phyloP scores from a whole-genome alignment of 352 stramenopile species.

The Lagenidium sp. region DNA sequence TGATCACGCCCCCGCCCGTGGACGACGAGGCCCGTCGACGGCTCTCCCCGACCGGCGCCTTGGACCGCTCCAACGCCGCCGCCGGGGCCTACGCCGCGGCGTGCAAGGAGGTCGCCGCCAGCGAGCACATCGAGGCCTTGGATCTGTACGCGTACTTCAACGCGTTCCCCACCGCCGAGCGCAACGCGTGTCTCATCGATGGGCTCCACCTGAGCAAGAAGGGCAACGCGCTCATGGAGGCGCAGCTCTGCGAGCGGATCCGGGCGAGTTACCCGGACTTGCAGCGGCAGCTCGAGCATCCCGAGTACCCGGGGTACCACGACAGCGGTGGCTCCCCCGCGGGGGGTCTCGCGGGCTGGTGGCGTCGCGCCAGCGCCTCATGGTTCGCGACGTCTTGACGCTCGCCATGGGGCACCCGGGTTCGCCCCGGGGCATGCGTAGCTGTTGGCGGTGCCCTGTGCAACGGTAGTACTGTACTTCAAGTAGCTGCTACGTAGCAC shows the following conservation, averaged over 20 bases:
- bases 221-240: conserved; percentile 35
- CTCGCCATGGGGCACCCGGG: no score
- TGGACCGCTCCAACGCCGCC: conserved; percentile 34
- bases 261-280: background rate
- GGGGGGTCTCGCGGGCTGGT: background rate
- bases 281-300: background rate
- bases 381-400: background rate
- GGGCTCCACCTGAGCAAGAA: conserved; percentile 42
- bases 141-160: conserved; percentile 46
- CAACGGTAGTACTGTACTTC: no score
- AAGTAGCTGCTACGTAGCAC: no score
- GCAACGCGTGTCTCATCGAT: conserved; percentile 28
- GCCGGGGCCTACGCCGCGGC: conserved; percentile 30
- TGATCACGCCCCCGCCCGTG: conserved; percentile 51
- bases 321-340: background rate
- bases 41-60: background rate
- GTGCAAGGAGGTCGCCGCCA: conserved; percentile 25
- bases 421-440: no score
- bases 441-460: no score
- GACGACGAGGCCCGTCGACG: conserved; percentile 19
- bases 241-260: conserved; percentile 28
- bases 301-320: background rate
- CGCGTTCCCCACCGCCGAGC: conserved; percentile 14
- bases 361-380: background rate
- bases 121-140: conserved; percentile 20